phyloP scores from a whole-genome alignment of 2,329 filamentous ascomycete genomes.

The Xylaria sp. region DNA sequence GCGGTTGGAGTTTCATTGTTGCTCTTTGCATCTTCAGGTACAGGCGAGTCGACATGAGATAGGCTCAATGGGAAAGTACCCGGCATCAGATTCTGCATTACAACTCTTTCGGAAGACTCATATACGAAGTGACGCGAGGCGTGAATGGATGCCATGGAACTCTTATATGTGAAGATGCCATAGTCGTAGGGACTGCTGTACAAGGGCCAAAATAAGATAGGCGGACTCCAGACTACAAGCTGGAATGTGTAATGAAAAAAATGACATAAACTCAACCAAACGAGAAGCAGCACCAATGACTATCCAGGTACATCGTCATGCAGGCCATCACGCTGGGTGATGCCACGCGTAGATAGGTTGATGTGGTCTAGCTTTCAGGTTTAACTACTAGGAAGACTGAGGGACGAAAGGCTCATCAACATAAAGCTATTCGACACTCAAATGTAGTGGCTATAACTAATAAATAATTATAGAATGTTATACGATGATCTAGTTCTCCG shows the following conservation, averaged over 20 bases:
- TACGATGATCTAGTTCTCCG: too few relatives aligned
- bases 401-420: background rate
- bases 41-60: constrained; percentile 53
- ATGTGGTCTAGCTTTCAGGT: background rate
- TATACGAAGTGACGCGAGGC: constrained; percentile 38
- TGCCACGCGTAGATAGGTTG: background rate
- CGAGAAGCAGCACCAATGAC: background rate
- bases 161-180: constrained; percentile 32
- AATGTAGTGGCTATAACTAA: background rate
- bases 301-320: background rate
- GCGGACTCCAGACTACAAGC: constrained; percentile 33
- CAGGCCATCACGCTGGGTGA: background rate
- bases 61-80: constrained; percentile 55
- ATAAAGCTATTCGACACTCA: background rate
- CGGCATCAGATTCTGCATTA: constrained; percentile 49
- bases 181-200: constrained; percentile 34
- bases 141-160: constrained; percentile 37
- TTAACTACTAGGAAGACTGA: background rate
- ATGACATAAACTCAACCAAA: constrained; percentile 31
- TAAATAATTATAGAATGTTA: too few relatives aligned
- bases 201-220: constrained; percentile 32
- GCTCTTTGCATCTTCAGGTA: constrained; percentile 70
- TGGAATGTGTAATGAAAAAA: constrained; percentile 39
- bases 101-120: constrained; percentile 24
- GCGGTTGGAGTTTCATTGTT: constrained; percentile 72